Evolutionary conservation across 768 basidiomycete genomes (phyloP).

Genomic region (Leccinum pellstonianum): DNA sequence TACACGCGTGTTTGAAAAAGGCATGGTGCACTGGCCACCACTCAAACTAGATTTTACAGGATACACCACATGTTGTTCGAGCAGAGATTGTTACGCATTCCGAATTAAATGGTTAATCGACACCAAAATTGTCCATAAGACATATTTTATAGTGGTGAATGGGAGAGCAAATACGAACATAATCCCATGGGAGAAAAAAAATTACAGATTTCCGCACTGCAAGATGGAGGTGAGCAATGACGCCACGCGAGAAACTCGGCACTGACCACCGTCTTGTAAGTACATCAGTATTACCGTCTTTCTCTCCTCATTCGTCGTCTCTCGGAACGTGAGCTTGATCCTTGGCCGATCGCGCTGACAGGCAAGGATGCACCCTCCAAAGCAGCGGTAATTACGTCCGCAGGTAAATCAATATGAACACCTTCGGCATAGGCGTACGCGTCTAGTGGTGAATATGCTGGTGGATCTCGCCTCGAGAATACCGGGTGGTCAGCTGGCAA

Average conservation of each 20-base stretch:
- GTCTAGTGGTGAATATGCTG: conserved; percentile 87
- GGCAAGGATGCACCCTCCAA: conserved; percentile 73
- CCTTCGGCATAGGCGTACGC: conserved; percentile 83
- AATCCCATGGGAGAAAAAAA: conserved; percentile 12
- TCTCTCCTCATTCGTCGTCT: conserved; percentile 60
- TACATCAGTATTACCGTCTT: conserved; percentile 28
- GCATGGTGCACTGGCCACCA: conserved; percentile 9
- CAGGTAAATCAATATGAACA: conserved; percentile 90
- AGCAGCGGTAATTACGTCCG: conserved; percentile 88
- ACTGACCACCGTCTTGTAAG: conserved; percentile 20
- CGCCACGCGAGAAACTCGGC: not conserved
- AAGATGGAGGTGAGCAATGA: conserved; percentile 6
- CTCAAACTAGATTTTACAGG: conserved; percentile 20
- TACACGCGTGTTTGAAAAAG: not conserved
- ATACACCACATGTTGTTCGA: conserved; percentile 12
- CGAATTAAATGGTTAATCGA: conserved; percentile 27
- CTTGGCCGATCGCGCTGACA: conserved; percentile 53
- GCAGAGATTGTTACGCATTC: conserved; percentile 23
- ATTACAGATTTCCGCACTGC: conserved; percentile 24
- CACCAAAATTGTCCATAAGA: conserved; percentile 23
- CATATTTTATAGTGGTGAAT: conserved; percentile 16
- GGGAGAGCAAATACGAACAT: conserved; percentile 24
- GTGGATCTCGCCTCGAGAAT: conserved; percentile 64
- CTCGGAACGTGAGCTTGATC: conserved; percentile 46
- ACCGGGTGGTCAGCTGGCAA: conserved; percentile 33